Conservation (phyloP, 768 basidiomycete genomes). For the Terana coerulea region DNA sequence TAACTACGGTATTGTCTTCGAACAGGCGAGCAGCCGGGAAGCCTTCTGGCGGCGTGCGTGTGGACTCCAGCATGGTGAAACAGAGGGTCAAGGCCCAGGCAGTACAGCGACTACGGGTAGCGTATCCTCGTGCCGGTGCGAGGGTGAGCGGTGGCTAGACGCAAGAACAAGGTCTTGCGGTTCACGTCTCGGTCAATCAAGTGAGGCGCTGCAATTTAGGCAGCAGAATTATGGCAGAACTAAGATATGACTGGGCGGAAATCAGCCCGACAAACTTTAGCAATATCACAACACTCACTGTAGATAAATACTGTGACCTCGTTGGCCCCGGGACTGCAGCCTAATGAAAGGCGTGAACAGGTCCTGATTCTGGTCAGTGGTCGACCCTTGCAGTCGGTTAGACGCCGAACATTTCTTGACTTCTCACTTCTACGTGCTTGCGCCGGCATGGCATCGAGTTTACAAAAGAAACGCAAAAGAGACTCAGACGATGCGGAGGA, state of each 20-base stretch:
- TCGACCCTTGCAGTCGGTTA: neutral
- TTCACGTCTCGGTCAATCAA: neutral
- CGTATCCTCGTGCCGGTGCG: neutral
- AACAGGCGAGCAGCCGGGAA: constrained; percentile 5
- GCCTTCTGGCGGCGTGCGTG: neutral
- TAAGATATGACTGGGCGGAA: constrained; percentile 1
- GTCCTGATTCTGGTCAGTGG: neutral
- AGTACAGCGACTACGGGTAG: neutral
- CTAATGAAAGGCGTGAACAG: neutral
- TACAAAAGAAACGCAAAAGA: constrained; percentile 45
- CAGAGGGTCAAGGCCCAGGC: neutral
- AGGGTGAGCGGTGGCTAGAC: constrained; percentile 3
- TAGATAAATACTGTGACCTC: constrained; percentile 3
- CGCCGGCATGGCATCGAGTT: constrained; percentile 4
- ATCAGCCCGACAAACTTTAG: neutral
- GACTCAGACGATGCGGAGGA: constrained; percentile 30
- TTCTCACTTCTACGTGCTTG: neutral
- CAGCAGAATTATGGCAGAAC: constrained; percentile 10
- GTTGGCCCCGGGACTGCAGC: neutral
- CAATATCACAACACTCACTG: neutral
- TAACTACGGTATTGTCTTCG: constrained; percentile 13
- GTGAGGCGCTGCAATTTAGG: constrained; percentile 8
- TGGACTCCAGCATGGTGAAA: neutral
- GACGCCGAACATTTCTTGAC: neutral
- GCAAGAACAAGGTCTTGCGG: constrained; percentile 2